Evolutionary conservation across 495 filamentous ascomycete genomes (phyloP).

Genomic region (Penicillium waksmanii): DNA sequence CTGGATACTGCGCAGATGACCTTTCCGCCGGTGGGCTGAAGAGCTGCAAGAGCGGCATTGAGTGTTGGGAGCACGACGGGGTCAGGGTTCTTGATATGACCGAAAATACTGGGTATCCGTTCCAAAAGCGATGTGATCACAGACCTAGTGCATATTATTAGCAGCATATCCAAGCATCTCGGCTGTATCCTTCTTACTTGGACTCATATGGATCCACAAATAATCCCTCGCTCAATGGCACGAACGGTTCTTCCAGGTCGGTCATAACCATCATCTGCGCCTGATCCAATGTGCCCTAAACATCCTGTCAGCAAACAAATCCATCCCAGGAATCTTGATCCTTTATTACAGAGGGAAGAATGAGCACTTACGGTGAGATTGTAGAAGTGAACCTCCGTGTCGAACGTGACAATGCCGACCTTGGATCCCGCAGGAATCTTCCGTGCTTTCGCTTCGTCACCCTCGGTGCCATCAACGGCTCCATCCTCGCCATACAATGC

Average conservation of each 20-base stretch:
- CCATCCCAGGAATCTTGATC: background rate
- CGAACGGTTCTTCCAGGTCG: conserved; percentile 95
- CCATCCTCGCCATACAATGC: conserved; percentile 74
- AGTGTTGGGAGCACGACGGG: conserved; percentile 83
- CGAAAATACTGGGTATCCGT: conserved; percentile 81
- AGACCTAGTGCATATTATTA: conserved; percentile 45
- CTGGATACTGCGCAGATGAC: conserved; percentile 84
- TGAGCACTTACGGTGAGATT: conserved; percentile 69
- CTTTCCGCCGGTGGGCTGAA: conserved; percentile 88
- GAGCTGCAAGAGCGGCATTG: conserved; percentile 76
- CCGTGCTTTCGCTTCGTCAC: conserved; percentile 49
- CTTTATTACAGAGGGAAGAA: background rate
- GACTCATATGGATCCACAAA: conserved; percentile 97
- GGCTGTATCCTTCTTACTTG: conserved; percentile 52
- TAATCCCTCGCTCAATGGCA: conserved; percentile 86
- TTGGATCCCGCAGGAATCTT: conserved; percentile 78
- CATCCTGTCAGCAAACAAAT: conserved; percentile 30
- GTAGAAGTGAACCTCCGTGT: conserved; percentile 96
- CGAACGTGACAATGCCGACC: conserved; percentile 94
- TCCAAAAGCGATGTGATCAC: conserved; percentile 84
- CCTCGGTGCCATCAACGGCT: conserved; percentile 56
- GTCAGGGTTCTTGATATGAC: conserved; percentile 83
- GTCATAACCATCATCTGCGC: conserved; percentile 99
- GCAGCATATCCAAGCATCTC: background rate
- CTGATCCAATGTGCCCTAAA: conserved; percentile 73